phyloP scores from a whole-genome alignment of 2,329 filamentous ascomycete genomes.

The Cladorrhinum sp. region DNA sequence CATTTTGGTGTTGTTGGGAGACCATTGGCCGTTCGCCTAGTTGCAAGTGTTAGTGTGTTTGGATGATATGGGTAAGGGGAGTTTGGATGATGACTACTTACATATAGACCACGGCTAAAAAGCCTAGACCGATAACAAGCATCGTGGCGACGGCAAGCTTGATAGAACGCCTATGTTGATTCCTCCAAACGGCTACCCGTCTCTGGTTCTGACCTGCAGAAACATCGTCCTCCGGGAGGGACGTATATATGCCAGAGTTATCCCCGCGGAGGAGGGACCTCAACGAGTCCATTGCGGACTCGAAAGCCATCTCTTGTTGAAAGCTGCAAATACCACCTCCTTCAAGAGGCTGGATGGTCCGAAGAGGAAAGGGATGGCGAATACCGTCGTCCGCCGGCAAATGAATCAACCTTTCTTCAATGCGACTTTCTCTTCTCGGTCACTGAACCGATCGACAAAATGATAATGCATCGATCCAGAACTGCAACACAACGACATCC shows the following conservation, averaged over 20 bases:
- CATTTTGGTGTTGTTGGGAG: slow-evolving; percentile 38
- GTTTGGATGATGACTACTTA: slow-evolving; percentile 19
- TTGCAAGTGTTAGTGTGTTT: slow-evolving; percentile 2
- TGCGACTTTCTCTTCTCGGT: neutral
- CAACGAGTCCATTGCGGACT: slow-evolving; percentile 2
- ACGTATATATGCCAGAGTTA: neutral
- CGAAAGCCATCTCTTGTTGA: neutral
- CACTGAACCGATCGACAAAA: neutral
- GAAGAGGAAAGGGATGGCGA: neutral
- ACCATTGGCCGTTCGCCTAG: slow-evolving; percentile 11
- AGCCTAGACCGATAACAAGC: slow-evolving; percentile 7
- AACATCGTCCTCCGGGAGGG: neutral
- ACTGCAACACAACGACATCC: too few relatives aligned
- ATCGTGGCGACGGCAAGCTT: slow-evolving; percentile 10
- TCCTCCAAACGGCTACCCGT: neutral
- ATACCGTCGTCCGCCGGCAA: neutral
- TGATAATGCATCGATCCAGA: too few relatives aligned
- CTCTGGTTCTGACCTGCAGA: neutral
- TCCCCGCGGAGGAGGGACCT: neutral
- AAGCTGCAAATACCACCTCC: neutral
- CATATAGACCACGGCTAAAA: slow-evolving; percentile 25
- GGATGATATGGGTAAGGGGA: neutral
- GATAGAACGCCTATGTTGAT: neutral
- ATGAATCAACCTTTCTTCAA: neutral
- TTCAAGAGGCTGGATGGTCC: neutral